Evolutionary conservation across 768 basidiomycete species (phyloP).

Genomic region (Butyriboletus loyo): DNA sequence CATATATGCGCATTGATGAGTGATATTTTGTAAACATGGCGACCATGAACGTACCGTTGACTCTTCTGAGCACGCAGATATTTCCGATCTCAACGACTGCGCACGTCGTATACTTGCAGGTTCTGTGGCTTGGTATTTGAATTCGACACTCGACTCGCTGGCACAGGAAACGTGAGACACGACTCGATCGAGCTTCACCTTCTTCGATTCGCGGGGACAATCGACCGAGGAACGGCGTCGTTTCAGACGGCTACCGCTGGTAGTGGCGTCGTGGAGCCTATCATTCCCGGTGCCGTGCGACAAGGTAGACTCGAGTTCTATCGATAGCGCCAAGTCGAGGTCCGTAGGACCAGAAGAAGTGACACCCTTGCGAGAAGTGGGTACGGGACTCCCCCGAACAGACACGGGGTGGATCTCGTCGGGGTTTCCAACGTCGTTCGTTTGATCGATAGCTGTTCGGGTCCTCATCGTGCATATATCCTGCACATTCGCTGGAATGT

Average conservation of each 20-base stretch:
- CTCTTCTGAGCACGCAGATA: constrained; percentile 9
- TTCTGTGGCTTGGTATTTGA: constrained; percentile 24
- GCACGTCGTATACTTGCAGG: constrained; percentile 44
- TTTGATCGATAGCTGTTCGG: background rate
- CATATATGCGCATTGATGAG: constrained; percentile 7
- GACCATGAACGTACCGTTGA: constrained; percentile 7
- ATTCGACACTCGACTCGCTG: background rate
- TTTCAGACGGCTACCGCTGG: constrained; percentile 2
- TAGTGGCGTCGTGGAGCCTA: background rate
- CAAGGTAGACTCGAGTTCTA: background rate
- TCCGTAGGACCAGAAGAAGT: background rate
- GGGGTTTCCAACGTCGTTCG: background rate
- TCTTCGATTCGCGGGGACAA: constrained; percentile 10
- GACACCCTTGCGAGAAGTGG: background rate
- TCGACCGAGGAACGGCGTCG: constrained; percentile 11
- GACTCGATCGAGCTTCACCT: constrained; percentile 10
- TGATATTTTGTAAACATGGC: background rate
- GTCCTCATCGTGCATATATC: constrained; percentile 11
- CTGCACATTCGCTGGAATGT: background rate
- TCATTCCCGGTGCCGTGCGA: background rate
- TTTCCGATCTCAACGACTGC: constrained; percentile 35
- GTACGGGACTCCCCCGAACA: background rate
- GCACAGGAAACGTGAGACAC: background rate
- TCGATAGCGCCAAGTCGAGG: background rate
- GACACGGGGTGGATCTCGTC: background rate